These are phyloP conservation scores for Penicillium sp. DNA, from an alignment of 2,329 filamentous ascomycete species.

Conservation along the genomic window DNA sequence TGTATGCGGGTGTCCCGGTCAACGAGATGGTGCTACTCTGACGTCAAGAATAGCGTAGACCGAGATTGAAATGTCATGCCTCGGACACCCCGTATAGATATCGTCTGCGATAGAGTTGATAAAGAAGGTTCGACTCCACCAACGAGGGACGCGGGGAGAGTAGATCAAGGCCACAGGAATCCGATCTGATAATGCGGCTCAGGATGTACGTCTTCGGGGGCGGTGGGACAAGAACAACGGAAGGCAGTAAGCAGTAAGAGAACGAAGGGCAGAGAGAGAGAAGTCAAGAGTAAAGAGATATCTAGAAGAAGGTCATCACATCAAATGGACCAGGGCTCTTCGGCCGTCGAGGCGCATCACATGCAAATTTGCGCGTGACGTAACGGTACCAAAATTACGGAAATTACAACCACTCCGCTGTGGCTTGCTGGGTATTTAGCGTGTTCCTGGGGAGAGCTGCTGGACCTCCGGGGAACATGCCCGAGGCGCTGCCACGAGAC, in stretches of 20 bases:
- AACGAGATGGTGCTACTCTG: conserved; percentile 22
- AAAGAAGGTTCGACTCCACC: conserved; percentile 5
- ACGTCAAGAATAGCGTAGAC: conserved; percentile 24
- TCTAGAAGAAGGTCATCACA: conserved; percentile 21
- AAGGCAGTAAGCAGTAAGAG: neutral
- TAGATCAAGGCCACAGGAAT: conserved; percentile 9
- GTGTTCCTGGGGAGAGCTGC: conserved; percentile 11
- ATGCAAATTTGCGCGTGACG: conserved; percentile 42
- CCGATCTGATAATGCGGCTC: conserved; percentile 11
- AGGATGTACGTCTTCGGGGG: conserved; percentile 9
- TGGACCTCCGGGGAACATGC: conserved; percentile 3
- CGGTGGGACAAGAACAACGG: conserved; percentile 5
- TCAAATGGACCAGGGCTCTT: conserved; percentile 25
- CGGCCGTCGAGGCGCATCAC: conserved; percentile 29
- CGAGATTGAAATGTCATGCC: conserved; percentile 31
- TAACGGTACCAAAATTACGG: conserved; percentile 34
- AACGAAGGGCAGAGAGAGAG: neutral
- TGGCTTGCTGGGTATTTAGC: conserved; percentile 10
- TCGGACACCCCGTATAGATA: conserved; percentile 12
- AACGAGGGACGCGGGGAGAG: conserved; percentile 8
- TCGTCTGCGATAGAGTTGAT: conserved; percentile 2
- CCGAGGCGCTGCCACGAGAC: neutral
- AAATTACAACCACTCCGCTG: conserved; percentile 2
- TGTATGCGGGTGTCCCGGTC: conserved; percentile 5
- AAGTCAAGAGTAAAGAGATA: conserved; percentile 8